These are phyloP conservation scores for Tulasnella sp. DNA, from an alignment of 768 basidiomycete genomes.

Conservation along the genomic window DNA sequence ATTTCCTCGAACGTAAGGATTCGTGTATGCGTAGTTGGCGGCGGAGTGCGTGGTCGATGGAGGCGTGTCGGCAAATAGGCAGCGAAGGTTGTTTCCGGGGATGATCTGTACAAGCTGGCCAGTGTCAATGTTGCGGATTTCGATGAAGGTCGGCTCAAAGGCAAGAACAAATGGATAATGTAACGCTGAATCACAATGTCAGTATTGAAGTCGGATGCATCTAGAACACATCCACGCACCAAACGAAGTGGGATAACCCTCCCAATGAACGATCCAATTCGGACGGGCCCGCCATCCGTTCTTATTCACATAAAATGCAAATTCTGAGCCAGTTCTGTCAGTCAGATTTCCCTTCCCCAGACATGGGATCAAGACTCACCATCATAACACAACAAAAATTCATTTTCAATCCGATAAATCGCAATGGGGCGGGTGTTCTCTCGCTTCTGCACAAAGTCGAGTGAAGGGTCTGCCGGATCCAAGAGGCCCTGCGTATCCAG, in stretches of 20 bases:
- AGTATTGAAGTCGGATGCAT: too few relatives aligned
- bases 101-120: constrained; percentile 92
- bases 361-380: too few relatives aligned
- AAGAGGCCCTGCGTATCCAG: constrained; percentile 94
- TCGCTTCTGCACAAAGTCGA: constrained; percentile 89
- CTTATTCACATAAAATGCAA: constrained; percentile 98
- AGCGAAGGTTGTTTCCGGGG: constrained; percentile 82
- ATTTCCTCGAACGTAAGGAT: constrained; percentile 18
- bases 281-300: constrained; percentile 86
- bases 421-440: constrained; percentile 91
- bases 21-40: not conserved
- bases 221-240: constrained; percentile 56
- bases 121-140: constrained; percentile 92
- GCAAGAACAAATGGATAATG: constrained; percentile 96
- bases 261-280: constrained; percentile 96
- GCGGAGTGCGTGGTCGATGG: constrained; percentile 60
- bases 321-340: too few relatives aligned
- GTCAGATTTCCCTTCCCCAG: too few relatives aligned
- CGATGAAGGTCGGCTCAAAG: constrained; percentile 94
- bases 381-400: constrained; percentile 96
- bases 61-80: constrained; percentile 91
- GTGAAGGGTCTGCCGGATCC: constrained; percentile 83
- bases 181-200: constrained; percentile 56
- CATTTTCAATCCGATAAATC: constrained; percentile 93
- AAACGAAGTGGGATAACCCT: constrained; percentile 88